Evolutionary conservation across 1,139 yeast species (phyloP).

Genomic region (Debaryomycetaceae sp.): DNA sequence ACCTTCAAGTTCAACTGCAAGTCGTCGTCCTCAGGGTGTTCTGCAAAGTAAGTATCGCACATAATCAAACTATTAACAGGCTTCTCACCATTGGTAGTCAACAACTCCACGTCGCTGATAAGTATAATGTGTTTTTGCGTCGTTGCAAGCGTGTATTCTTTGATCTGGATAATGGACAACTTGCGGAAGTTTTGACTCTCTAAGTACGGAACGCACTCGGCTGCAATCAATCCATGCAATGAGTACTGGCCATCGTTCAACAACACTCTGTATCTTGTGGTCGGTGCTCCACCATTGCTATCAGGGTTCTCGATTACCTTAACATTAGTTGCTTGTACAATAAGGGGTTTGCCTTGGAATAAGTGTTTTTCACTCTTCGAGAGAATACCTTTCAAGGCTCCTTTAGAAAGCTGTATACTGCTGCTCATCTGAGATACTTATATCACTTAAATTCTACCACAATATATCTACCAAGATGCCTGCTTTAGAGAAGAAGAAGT

Average conservation of each 20-base stretch:
- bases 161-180: slow-evolving; percentile 32
- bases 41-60: slow-evolving; percentile 51
- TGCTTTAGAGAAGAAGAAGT: slow-evolving; percentile 1
- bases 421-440: slow-evolving; percentile 1
- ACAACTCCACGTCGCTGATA: slow-evolving; percentile 50
- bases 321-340: slow-evolving; percentile 48
- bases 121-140: slow-evolving; percentile 54
- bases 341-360: slow-evolving; percentile 29
- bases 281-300: slow-evolving; percentile 39
- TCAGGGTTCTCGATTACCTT: slow-evolving; percentile 29
- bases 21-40: slow-evolving; percentile 53
- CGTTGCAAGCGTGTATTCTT: slow-evolving; percentile 45
- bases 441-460: background rate
- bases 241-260: slow-evolving; percentile 63
- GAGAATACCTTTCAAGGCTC: slow-evolving; percentile 26
- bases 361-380: slow-evolving; percentile 21
- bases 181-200: slow-evolving; percentile 42
- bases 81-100: slow-evolving; percentile 39
- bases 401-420: slow-evolving; percentile 13
- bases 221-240: slow-evolving; percentile 65
- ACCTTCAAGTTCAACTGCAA: slow-evolving; percentile 20
- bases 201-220: slow-evolving; percentile 51
- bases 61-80: slow-evolving; percentile 36
- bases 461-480: background rate
- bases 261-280: slow-evolving; percentile 51